Evolutionary conservation across 768 basidiomycete species (phyloP), one percentile per base, ranked within the genome.

Genomic region (Agrocybe pediades): DNA sequence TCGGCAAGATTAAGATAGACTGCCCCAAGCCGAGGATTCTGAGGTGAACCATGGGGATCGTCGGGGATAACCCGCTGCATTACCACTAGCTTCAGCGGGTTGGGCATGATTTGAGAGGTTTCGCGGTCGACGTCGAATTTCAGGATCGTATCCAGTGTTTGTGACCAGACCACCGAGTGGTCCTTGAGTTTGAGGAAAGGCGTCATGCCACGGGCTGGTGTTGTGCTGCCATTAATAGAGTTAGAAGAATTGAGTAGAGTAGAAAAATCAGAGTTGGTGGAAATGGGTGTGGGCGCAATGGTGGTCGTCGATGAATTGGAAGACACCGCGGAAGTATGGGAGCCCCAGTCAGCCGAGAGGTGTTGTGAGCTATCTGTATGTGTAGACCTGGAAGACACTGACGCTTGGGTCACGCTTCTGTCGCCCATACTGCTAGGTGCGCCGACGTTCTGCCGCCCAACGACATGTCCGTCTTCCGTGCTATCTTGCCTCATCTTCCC

Each of bases 1-100:
- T 91, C 86, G 0, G 90, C 85, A 1, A 92, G 75, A 63, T 92
- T 87, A 53, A 92, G 75, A 59, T 81, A 76, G 6, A 91, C 76
- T 6, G 75, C 76, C 2, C 90, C 90, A 2, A 90, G 74, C 6
- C 82, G 78, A 2, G 84, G 82, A 50, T 86, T 83, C 15, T 74
- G 75, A 1, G 84, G 81, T 6, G 78, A 70, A 48, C 80, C 64
- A n/a, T 59, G 46, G 21, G 80, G 76, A 59, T 86, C 87, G 40
- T 80, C 79, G 1, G 74, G 72, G 36, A 81, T 72, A 26, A 86
- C 79, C n/a, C 81, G 80, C 57, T 88, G 75, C 57, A 85, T 78
- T 27, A 90, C 79, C 21, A 82, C 76, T 3, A 92, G 74, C 68
- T 86, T 90, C 54, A 90, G 77, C 9, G 82, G 80, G 62, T 76